Base-by-base conservation (phyloP, 2,329 filamentous ascomycete species). In the Chrysoporthe cubensis region DNA sequence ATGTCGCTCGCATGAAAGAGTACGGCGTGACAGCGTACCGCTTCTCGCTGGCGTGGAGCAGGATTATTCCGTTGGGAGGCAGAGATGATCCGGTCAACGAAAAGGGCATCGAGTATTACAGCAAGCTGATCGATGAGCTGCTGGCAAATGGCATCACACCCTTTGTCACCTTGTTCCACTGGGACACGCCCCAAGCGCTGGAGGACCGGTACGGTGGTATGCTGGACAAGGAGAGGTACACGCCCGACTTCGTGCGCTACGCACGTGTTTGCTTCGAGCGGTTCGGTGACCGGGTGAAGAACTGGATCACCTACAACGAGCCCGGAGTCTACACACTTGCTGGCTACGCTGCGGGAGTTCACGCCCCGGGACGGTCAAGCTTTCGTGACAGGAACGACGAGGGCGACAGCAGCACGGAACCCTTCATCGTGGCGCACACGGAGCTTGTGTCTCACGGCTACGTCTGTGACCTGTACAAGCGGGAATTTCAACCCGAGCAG, bases 11-110 rank as follows among this genome's bases (percentile, higher is more conserved):
- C 43, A 78, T 90, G 73, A 89, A 88, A 75, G 76, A 83, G 64
- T 85, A 85, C 64, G 84, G 87, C 64, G 86, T 87, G 18, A 83
- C 83, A 68, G 85, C 84, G 3, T 90, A 90, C 74, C 85, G 88
- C 34, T 90, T 90, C 75, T 90, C 87, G 3, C 78, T 90, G 37
- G 87, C 87, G 4, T 90, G 88, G 88, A 85, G 86, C 14, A 85
- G 88, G 56, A 85, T 90, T 69, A 89, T 90, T 63, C 88, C 88
- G 0, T 79, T 88, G 4, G 88, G 88, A 21, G 87, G 88, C 21
- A 85, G 86, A 64, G 83, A 88, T 62, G 88, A 90, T 67, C 86
- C 87, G 0, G 75, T 90, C 74, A 90, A 90, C 72, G 80, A 88
- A 69, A 82, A 83, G 62, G 88, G 88, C 7, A 75, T 90, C 44